Evolutionary conservation across 257 asterid genomes (phyloP), one percentile per base, ranked within the genome.

Genomic region (Schizonepeta tenuifolia): DNA sequence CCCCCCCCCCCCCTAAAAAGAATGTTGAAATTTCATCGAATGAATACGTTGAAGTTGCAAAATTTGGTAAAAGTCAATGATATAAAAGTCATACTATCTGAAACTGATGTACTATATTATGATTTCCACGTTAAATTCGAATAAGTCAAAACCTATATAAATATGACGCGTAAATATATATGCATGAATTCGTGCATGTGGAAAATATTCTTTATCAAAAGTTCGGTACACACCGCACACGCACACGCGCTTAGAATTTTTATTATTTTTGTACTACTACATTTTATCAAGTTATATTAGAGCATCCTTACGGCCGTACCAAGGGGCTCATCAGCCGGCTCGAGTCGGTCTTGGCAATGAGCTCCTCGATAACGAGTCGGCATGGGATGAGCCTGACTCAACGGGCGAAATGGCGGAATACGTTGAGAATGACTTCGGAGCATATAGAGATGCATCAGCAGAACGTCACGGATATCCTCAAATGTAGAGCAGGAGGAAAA

Each of bases 11-110:
- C 17, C 9, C 11, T 22, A 7, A 36, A 53, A 20, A 12, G 11
- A 65, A 44, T 9, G 3, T 56, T 24, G 20, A 11, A 36, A 14
- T 7, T 38, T 38, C 2, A 49, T 55, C 36, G 14, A 62, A 31
- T 54, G 73, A 69, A 41, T 33, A 57, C 9, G 64, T 57, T 57
- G 65, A 59, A 77, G 47, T 36, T 33, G 58, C 43, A 36, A 38
- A 47, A 24, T 31, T 20, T 49, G 50, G 57, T 26, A 64, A 65
- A 60, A 70, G 72, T 75, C 75, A 65, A 72, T 20, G n/a, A 2
- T 9, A 41, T 14, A 6, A 41, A 55, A 56, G 58, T 67, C 63
- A 31, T 47, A 66, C 60, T 46, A 72, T 53, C 57, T 40, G 60
- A 58, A 60, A 11, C 5, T 61, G 20, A 61, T 35, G 43, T 38